phyloP scores from a whole-genome alignment of 2,329 filamentous ascomycete genomes.

The Sclerotinia glacialis region DNA sequence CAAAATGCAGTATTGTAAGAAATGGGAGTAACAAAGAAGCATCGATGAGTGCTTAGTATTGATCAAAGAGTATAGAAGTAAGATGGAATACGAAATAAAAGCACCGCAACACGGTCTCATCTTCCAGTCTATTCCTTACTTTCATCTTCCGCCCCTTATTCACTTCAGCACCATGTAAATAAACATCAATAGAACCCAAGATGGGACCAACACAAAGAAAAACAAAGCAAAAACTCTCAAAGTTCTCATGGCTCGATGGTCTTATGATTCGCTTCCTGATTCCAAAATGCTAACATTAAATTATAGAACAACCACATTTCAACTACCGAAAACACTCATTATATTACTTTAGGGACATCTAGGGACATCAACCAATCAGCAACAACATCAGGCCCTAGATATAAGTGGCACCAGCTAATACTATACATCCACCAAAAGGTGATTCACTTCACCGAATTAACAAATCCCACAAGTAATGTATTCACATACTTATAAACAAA shows the following conservation, averaged over 20 bases:
- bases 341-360: too few relatives aligned
- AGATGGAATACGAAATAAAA: rapidly evolving
- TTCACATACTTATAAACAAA: neutral
- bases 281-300: neutral
- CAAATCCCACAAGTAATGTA: too few relatives aligned
- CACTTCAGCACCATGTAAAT: neutral
- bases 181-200: neutral
- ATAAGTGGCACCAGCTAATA: too few relatives aligned
- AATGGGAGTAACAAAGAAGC: neutral
- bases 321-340: too few relatives aligned
- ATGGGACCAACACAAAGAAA: rapidly evolving
- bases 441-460: too few relatives aligned
- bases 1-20: rapidly evolving
- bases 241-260: neutral
- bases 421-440: too few relatives aligned
- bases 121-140: too few relatives aligned
- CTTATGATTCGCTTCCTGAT: neutral
- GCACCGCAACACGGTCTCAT: neutral
- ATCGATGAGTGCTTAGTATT: neutral
- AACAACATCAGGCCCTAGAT: too few relatives aligned
- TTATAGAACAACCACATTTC: neutral
- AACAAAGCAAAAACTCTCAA: neutral
- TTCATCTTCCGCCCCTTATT: neutral
- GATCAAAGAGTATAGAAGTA: neutral
- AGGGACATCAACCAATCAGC: too few relatives aligned